These are phyloP conservation scores for Atractiella rhizophila DNA, from an alignment of 768 basidiomycete genomes.

Conservation along the genomic window DNA sequence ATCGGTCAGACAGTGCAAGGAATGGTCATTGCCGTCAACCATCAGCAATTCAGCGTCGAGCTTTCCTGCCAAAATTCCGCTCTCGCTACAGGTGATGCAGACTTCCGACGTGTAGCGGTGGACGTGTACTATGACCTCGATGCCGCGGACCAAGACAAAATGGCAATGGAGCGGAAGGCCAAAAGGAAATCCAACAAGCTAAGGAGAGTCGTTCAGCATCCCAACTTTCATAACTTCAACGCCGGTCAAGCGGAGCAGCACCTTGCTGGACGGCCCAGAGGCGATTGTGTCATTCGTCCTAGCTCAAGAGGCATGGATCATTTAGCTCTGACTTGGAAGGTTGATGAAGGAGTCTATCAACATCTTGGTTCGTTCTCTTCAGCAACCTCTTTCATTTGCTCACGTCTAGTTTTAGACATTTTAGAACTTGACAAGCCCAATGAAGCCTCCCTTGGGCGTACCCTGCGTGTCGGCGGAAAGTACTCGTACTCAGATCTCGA, in stretches of 20 bases:
- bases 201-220: constrained; percentile 80
- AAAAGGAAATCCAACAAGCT: constrained; percentile 50
- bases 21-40: constrained; percentile 43
- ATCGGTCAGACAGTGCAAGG: constrained; percentile 59
- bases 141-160: constrained; percentile 9
- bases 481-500: constrained; percentile 82
- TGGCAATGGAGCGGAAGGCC: constrained; percentile 26
- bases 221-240: constrained; percentile 90
- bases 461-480: constrained; percentile 20
- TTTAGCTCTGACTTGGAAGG: constrained; percentile 96
- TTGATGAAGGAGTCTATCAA: constrained; percentile 81
- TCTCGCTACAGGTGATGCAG: constrained; percentile 23
- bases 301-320: constrained; percentile 83
- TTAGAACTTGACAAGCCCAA: constrained; percentile 25
- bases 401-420: constrained; percentile 18
- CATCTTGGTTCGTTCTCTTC: constrained; percentile 48
- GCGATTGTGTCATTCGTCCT: constrained; percentile 86
- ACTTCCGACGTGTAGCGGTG: constrained; percentile 1
- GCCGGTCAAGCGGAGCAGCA: constrained; percentile 66
- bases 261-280: constrained; percentile 67
- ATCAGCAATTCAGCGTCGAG: constrained; percentile 41
- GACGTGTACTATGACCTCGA: constrained; percentile 20
- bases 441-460: constrained; percentile 21
- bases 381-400: background rate
- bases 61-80: constrained; percentile 26